Conservation (phyloP, 1,284 basidiomycete species). For the Trichosporon inkin region DNA sequence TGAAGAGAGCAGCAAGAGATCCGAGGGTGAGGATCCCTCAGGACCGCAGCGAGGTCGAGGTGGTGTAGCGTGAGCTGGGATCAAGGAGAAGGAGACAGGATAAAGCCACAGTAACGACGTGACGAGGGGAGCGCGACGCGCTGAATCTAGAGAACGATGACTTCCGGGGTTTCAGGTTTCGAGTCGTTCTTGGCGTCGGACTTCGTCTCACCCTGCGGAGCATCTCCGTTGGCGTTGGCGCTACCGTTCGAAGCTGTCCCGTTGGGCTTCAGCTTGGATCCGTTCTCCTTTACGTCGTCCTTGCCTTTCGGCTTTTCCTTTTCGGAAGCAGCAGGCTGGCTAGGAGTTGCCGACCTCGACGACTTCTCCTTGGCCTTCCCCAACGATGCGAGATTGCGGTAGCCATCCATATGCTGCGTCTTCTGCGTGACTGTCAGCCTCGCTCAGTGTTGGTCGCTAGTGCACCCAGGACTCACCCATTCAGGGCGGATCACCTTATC, state of each 20-base stretch:
- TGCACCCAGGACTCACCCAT: slow-evolving; percentile 35
- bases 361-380: slow-evolving; percentile 14
- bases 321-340: slow-evolving; percentile 9
- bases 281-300: neutral
- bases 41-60: no score
- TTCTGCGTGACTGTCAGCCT: no score
- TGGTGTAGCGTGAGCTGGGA: no score
- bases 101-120: no score
- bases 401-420: neutral
- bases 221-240: neutral
- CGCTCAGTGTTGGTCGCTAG: neutral
- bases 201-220: neutral
- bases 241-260: neutral
- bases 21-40: no score
- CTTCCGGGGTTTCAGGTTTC: neutral
- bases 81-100: no score
- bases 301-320: slow-evolving; percentile 10
- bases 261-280: neutral
- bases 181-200: neutral
- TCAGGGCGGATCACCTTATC: slow-evolving; percentile 44
- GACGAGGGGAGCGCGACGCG: no score
- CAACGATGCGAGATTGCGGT: slow-evolving; percentile 12
- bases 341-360: slow-evolving; percentile 1
- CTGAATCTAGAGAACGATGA: neutral
- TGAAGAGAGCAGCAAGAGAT: no score